Evolutionary conservation across 768 basidiomycete genomes (phyloP), one percentile per base, ranked within the genome.

Genomic region (Suillus hirtellus): DNA sequence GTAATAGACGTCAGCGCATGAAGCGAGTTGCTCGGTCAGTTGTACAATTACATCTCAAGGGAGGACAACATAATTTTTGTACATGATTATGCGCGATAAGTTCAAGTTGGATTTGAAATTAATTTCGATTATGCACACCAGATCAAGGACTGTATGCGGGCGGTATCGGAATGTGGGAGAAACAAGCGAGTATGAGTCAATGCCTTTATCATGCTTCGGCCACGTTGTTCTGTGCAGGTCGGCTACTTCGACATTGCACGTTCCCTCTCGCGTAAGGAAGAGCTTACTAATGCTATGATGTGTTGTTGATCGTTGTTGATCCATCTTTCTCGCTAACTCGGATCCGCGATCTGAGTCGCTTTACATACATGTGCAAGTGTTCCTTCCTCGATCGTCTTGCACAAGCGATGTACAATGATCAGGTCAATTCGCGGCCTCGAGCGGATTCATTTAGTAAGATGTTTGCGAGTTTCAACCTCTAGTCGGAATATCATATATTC

Each of bases 1-100:
- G 56, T 67, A 60, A 63, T 67, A 31, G 43, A 42, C 46, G 47
- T 55, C 19, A 58, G 59, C 9, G 31, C 60, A 31, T 74, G 56
- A 74, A 58, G 42, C 40, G 24, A 42, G 9, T 14, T 55, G 38
- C 17, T 58, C 11, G 27, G 17, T 11, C 56, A 27, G 38, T 1
- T 40, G 55, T 17, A 56, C 21, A 11, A 17, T 52, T 52, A 19
- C 31, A 53, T 53, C 19, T n/a, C 34, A 34, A 53, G 6, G 31
- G 19, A 53, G 19, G 11, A 19, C 17, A 31, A 34, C 52, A 19
- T 19, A 34, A 53, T 19, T 34, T 53, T 34, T 53, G 52, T 53
- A 53, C 17, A 53, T 50, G 31, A 31, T 31, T 31, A 14, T 40
- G 38, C 38, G 14, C 38, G 38, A 40, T 40, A 15, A 40, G 38